These are phyloP conservation scores for Monosporascus sp. DNA, from an alignment of 2,329 filamentous ascomycete genomes.

Conservation along the genomic window DNA sequence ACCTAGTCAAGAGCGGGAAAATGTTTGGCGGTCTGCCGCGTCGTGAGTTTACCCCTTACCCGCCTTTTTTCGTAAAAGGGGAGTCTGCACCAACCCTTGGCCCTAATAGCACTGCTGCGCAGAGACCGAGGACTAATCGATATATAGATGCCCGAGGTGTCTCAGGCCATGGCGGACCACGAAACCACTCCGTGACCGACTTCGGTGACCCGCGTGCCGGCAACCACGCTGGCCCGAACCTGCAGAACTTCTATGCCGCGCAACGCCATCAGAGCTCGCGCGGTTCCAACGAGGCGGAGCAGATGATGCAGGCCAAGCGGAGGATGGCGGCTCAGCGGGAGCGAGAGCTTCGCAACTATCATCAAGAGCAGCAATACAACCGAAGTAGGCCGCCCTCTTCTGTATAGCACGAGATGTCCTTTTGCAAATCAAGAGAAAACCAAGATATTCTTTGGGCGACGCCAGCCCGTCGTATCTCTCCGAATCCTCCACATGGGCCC, in stretches of 20 bases:
- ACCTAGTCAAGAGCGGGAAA: constrained; percentile 94
- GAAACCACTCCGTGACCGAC: constrained; percentile 81
- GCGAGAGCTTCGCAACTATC: constrained; percentile 98
- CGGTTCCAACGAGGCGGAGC: constrained; percentile 85
- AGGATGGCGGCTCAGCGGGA: constrained; percentile 98
- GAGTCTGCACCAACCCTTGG: constrained; percentile 9
- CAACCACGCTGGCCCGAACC: constrained; percentile 68
- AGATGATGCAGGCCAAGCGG: constrained; percentile 98
- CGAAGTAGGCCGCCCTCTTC: constrained; percentile 87
- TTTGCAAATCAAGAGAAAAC: constrained; percentile 29
- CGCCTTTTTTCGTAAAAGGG: constrained; percentile 32
- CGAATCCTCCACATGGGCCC: constrained; percentile 17
- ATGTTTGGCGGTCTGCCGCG: constrained; percentile 70
- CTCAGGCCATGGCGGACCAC: constrained; percentile 53
- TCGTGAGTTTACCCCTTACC: constrained; percentile 72
- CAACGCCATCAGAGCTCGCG: constrained; percentile 86
- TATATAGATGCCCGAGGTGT: constrained; percentile 64
- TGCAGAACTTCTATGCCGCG: constrained; percentile 89
- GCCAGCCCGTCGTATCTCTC: constrained; percentile 20
- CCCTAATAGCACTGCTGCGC: constrained; percentile 20
- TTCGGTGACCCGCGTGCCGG: constrained; percentile 67
- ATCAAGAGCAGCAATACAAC: constrained; percentile 99
- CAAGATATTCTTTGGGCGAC: constrained; percentile 30
- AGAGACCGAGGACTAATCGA: constrained; percentile 19
- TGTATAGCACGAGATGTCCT: constrained; percentile 56